Percentiles rank a stretch among this genome's conserved stretches.
These are phyloP conservation scores for Stropharia rugosoannulata DNA, from an alignment of 768 basidiomycete genomes.

Conservation along the genomic window DNA sequence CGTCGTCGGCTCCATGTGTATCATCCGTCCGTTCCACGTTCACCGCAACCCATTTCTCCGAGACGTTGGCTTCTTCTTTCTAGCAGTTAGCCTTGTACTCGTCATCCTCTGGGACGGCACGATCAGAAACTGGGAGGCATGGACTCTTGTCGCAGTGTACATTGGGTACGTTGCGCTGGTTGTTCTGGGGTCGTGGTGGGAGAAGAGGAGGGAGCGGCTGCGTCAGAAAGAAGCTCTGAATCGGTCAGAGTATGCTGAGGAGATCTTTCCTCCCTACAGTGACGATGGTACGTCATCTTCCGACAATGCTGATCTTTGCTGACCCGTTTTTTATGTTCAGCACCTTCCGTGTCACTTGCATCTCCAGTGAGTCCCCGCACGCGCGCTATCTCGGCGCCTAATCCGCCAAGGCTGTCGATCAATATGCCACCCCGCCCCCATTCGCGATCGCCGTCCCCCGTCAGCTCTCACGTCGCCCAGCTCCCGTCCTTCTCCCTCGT, in stretches of 20 bases:
- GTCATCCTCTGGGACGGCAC: slow-evolving; percentile 74
- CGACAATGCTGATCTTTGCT: not conserved
- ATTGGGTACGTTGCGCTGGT: slow-evolving; percentile 75
- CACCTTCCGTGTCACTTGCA: slow-evolving; percentile 26
- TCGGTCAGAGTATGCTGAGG: slow-evolving; percentile 61
- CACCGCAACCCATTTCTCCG: slow-evolving; percentile 79
- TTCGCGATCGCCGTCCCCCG: slow-evolving; percentile 53
- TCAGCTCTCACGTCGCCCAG: slow-evolving; percentile 39
- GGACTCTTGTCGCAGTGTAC: slow-evolving; percentile 70
- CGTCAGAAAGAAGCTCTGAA: slow-evolving; percentile 49
- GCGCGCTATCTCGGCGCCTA: slow-evolving; percentile 41
- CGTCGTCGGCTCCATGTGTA: slow-evolving; percentile 97
- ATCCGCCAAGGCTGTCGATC: slow-evolving; percentile 35
- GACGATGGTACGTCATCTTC: slow-evolving; percentile 54
- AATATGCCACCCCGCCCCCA: slow-evolving; percentile 38
- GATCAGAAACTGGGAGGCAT: slow-evolving; percentile 74
- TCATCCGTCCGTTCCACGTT: slow-evolving; percentile 93
- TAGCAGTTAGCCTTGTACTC: slow-evolving; percentile 75
- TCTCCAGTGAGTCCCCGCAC: slow-evolving; percentile 33
- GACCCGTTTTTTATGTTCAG: slow-evolving; percentile 9
- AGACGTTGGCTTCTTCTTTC: slow-evolving; percentile 93
- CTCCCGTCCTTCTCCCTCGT: slow-evolving; percentile 89
- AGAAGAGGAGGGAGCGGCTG: slow-evolving; percentile 48
- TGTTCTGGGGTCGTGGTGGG: slow-evolving; percentile 76
- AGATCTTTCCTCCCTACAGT: slow-evolving; percentile 44